Evolutionary conservation across 1,284 basidiomycete genomes (phyloP).

Genomic region (Singerocomus inundabilis): DNA sequence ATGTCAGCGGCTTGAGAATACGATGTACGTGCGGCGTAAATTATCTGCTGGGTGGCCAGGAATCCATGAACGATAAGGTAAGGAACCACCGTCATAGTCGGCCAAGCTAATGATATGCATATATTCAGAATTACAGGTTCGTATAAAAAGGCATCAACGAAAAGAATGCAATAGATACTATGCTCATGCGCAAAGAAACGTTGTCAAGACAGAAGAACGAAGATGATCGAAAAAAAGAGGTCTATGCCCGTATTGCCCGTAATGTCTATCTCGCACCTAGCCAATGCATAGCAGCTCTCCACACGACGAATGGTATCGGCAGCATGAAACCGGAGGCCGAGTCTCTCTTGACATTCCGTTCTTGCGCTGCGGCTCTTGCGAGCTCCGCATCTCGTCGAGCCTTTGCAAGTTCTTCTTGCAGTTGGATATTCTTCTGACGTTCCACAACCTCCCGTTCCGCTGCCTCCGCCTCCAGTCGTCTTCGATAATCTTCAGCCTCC

Average conservation of each 20-base stretch:
- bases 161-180: conserved; percentile 24
- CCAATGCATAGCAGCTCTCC: conserved; percentile 35
- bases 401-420: conserved; percentile 34
- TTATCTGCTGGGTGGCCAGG: too few relatives aligned
- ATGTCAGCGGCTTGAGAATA: background rate
- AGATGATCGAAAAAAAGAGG: background rate
- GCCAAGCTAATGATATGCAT: conserved; percentile 3
- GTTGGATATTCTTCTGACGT: conserved; percentile 28
- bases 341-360: conserved; percentile 27
- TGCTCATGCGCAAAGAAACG: background rate
- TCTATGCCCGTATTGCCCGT: background rate
- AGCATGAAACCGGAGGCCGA: conserved; percentile 29
- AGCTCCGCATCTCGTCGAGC: conserved; percentile 31
- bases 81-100: background rate
- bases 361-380: conserved; percentile 26
- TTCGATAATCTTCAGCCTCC: conserved; percentile 31
- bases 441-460: conserved; percentile 29
- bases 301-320: conserved; percentile 36
- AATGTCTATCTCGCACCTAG: conserved; percentile 27
- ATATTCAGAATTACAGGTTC: conserved; percentile 6
- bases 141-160: background rate
- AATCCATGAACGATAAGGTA: background rate
- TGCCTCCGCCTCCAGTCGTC: conserved; percentile 29
- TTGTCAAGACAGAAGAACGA: conserved; percentile 1
- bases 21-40: background rate